Evolutionary conservation across 345 rosid genomes (phyloP).

Genomic region (Hibiscus syriacus): DNA sequence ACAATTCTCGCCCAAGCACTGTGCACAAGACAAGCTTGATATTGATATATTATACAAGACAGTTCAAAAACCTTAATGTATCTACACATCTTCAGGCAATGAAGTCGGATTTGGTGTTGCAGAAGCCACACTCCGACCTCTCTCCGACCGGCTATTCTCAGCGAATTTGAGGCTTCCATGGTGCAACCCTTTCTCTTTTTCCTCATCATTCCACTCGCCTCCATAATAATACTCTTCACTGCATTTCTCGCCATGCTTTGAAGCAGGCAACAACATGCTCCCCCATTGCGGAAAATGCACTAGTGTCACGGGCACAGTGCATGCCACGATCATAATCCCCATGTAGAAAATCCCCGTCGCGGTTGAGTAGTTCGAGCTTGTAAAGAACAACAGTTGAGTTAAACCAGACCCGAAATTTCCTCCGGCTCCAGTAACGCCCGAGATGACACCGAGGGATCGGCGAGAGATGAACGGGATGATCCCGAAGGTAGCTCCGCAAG

Average conservation of each 20-base stretch:
- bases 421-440: slow-evolving; percentile 49
- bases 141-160: slow-evolving; percentile 20
- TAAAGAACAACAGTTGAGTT: slow-evolving; percentile 44
- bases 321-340: slow-evolving; percentile 52
- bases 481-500: slow-evolving; percentile 55
- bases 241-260: slow-evolving; percentile 24
- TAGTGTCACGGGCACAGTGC: slow-evolving; percentile 36
- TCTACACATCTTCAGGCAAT: not conserved
- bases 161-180: slow-evolving; percentile 39
- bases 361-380: slow-evolving; percentile 26
- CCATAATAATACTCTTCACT: slow-evolving; percentile 41
- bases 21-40: not conserved
- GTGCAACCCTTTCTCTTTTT: slow-evolving; percentile 38
- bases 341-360: slow-evolving; percentile 36
- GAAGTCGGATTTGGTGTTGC: not conserved
- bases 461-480: slow-evolving; percentile 52
- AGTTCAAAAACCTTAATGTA: not conserved
- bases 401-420: slow-evolving; percentile 56
- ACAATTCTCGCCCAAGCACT: not conserved
- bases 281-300: slow-evolving; percentile 64
- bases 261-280: slow-evolving; percentile 47
- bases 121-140: not conserved
- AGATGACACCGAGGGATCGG: slow-evolving; percentile 43
- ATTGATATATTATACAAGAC: not conserved
- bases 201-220: slow-evolving; percentile 34